These are phyloP conservation scores for Symbiodinium pilosum DNA, from an alignment of 73 alveolate species.

Conservation along the genomic window DNA sequence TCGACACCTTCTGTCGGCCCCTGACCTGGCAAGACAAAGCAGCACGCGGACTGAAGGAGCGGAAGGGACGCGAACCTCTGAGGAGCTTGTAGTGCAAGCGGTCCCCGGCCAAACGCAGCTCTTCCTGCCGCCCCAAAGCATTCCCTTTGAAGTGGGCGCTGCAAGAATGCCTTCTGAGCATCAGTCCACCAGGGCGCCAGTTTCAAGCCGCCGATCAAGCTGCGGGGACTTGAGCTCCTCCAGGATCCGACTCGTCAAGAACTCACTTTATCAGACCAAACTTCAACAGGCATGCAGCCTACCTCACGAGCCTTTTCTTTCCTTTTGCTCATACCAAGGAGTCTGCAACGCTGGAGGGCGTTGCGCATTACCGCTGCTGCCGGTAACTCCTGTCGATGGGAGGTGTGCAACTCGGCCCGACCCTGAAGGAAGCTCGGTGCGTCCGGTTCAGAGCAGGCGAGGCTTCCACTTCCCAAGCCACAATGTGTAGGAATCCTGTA, in stretches of 20 bases:
- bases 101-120: constrained; percentile 65
- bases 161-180: neutral
- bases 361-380: neutral
- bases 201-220: constrained; percentile 56
- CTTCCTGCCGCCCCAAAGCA: constrained; percentile 24
- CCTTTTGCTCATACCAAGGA: neutral
- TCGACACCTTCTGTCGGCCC: no score
- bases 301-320: neutral
- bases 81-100: constrained; percentile 62
- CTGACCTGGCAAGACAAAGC: no score
- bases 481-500: neutral
- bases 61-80: constrained; percentile 39
- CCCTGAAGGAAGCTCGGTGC: no score
- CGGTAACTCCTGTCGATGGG: neutral
- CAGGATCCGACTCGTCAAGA: neutral
- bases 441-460: no score
- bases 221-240: constrained; percentile 58
- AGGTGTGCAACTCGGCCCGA: neutral
- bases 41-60: no score
- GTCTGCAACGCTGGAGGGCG: neutral
- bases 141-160: no score
- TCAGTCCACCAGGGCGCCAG: constrained; percentile 43
- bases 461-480: neutral
- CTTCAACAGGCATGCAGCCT: neutral
- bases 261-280: neutral